Evolutionary conservation across 169 alveolate genomes (phyloP).

Genomic region (Ichthyophthirius multifiliis): DNA sequence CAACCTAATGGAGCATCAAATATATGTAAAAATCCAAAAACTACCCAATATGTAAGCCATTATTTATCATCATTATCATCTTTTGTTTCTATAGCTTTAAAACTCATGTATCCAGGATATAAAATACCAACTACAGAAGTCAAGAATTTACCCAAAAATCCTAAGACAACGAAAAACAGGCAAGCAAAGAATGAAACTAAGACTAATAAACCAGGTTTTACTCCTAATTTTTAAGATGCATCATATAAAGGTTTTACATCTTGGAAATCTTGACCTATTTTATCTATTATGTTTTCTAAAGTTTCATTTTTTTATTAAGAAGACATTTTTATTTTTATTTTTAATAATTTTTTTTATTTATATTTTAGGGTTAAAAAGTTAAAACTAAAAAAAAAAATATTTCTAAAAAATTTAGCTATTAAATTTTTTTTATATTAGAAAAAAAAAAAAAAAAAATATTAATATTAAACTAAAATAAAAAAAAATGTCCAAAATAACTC

Average conservation of each 20-base stretch:
- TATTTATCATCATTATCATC: conserved; percentile 63
- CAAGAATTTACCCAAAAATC: conserved; percentile 42
- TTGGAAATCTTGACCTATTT: background rate
- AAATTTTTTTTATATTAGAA: no score
- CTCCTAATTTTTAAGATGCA: background rate
- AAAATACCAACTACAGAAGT: conserved; percentile 50
- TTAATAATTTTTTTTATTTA: no score
- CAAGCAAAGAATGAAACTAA: background rate
- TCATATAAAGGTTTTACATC: background rate
- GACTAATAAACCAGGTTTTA: background rate
- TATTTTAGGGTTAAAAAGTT: no score
- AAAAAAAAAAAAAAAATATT: no score
- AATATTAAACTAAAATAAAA: no score
- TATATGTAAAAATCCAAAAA: conserved; percentile 52
- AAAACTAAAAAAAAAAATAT: no score
- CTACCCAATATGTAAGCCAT: conserved; percentile 83
- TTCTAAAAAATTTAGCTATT: no score
- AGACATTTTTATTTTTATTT: no score
- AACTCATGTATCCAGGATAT: conserved; percentile 81
- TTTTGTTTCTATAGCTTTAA: conserved; percentile 84
- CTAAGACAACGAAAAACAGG: conserved; percentile 42
- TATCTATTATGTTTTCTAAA: conserved; percentile 2
- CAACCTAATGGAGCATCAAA: conserved; percentile 55
- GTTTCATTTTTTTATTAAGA: no score
- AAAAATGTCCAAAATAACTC: no score